phyloP scores from a whole-genome alignment of 805 yeast genomes.

The Kregervanrija fluxuum region DNA sequence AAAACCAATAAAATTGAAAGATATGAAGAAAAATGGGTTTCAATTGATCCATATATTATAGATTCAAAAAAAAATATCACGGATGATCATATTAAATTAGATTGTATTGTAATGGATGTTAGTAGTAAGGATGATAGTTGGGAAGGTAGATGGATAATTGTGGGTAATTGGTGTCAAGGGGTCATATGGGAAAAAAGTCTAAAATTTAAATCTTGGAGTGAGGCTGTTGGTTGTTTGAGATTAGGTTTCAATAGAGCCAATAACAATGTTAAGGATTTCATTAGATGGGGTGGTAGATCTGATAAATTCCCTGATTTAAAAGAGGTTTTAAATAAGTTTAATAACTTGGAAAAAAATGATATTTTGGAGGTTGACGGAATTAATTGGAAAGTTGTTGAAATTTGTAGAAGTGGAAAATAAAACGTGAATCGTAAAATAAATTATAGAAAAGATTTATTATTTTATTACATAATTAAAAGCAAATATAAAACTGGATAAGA shows the following conservation, averaged over 20 bases:
- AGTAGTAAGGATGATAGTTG: conserved; percentile 13
- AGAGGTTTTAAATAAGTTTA: background rate
- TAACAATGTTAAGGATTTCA: conserved; percentile 7
- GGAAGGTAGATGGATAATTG: conserved; percentile 38
- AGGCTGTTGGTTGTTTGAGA: conserved; percentile 14
- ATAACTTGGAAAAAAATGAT: conserved; percentile 8
- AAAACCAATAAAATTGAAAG: conserved; percentile 33
- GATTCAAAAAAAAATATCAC: conserved; percentile 19
- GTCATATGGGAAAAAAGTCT: conserved; percentile 27
- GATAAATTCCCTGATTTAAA: conserved; percentile 8
- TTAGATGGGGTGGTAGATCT: conserved; percentile 13
- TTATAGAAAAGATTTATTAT: too few relatives aligned
- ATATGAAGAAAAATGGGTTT: conserved; percentile 51
- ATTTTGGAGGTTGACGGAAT: conserved; percentile 7
- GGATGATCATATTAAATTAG: conserved; percentile 9
- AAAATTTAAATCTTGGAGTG: conserved; percentile 13
- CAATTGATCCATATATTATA: conserved; percentile 31
- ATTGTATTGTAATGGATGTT: conserved; percentile 18
- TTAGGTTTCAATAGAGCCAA: conserved; percentile 2
- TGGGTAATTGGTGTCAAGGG: conserved; percentile 51
- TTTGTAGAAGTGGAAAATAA: background rate
- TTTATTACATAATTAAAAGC: too few relatives aligned
- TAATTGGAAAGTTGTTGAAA: conserved; percentile 19
- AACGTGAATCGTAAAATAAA: too few relatives aligned
- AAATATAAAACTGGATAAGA: too few relatives aligned